A percentile compares a stretch with the other conserved stretches of the same genome.
Conservation (phyloP, 805 yeast genomes). For the Nakazawaea ishiwadae region DNA sequence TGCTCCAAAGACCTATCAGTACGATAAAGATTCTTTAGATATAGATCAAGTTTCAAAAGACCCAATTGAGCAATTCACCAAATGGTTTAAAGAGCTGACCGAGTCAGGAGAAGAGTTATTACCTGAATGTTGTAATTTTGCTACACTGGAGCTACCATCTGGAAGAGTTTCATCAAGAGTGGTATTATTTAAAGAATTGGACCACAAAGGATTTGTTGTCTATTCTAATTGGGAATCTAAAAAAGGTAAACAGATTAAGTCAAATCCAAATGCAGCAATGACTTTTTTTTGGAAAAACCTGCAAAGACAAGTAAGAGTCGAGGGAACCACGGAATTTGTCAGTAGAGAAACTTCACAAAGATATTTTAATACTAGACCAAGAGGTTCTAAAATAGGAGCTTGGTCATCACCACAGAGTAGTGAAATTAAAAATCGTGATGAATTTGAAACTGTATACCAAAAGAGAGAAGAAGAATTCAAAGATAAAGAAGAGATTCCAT, state of each 20-base stretch:
- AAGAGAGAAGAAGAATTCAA: constrained; percentile 53
- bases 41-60: constrained; percentile 46
- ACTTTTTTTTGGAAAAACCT: constrained; percentile 89
- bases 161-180: constrained; percentile 88
- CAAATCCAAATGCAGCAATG: constrained; percentile 78
- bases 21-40: constrained; percentile 60
- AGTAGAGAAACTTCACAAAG: constrained; percentile 67
- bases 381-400: constrained; percentile 93
- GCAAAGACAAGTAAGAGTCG: constrained; percentile 92
- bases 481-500: constrained; percentile 67
- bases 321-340: constrained; percentile 76
- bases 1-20: constrained; percentile 88
- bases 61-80: constrained; percentile 75
- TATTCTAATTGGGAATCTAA: constrained; percentile 94
- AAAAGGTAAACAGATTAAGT: constrained; percentile 64
- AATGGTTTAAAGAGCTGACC: constrained; percentile 81
- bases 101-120: constrained; percentile 46
- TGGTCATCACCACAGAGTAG: constrained; percentile 93
- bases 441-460: constrained; percentile 50
- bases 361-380: constrained; percentile 83
- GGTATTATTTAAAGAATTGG: constrained; percentile 86
- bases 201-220: constrained; percentile 74
- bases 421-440: constrained; percentile 51
- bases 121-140: constrained; percentile 83
- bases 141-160: constrained; percentile 83